A percentile compares a stretch with the other conserved stretches of the same genome.
Conservation (phyloP, 2,329 filamentous ascomycete genomes). For the Colletotrichum gloeosporioides region DNA sequence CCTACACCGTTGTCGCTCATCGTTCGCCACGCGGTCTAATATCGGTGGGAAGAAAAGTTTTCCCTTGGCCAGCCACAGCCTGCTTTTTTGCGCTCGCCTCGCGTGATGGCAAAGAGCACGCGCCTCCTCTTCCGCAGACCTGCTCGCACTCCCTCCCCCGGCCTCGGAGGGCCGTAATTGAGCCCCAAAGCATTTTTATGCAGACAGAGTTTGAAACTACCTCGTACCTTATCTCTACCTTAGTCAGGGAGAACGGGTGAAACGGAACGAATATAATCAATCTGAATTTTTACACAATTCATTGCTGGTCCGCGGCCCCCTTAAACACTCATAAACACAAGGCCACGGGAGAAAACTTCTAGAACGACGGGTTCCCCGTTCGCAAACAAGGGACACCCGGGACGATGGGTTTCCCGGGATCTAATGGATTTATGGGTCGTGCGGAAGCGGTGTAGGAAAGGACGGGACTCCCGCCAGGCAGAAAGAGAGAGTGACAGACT, state of each 20-base stretch:
- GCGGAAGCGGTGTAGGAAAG: neutral
- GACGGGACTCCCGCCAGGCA: neutral
- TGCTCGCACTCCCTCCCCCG: neutral
- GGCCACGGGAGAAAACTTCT: neutral
- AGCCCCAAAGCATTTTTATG: neutral
- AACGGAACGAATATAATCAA: neutral
- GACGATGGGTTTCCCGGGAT: neutral
- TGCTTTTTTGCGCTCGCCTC: neutral
- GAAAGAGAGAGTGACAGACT: neutral
- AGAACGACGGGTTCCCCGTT: neutral
- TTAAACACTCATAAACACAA: neutral
- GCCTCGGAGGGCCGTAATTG: neutral
- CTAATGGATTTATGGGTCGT: neutral
- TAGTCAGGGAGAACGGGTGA: neutral
- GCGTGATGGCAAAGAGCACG: neutral
- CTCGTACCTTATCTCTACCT: neutral
- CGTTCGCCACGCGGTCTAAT: neutral
- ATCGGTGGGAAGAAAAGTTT: neutral
- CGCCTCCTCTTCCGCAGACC: neutral
- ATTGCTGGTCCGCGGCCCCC: neutral
- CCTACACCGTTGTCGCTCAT: neutral
- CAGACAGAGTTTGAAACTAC: neutral
- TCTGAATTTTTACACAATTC: neutral
- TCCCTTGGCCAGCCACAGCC: neutral
- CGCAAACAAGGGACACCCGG: neutral